Evolutionary conservation across 306 rosid genomes (phyloP).

Genomic region (Rubus idaeus): DNA sequence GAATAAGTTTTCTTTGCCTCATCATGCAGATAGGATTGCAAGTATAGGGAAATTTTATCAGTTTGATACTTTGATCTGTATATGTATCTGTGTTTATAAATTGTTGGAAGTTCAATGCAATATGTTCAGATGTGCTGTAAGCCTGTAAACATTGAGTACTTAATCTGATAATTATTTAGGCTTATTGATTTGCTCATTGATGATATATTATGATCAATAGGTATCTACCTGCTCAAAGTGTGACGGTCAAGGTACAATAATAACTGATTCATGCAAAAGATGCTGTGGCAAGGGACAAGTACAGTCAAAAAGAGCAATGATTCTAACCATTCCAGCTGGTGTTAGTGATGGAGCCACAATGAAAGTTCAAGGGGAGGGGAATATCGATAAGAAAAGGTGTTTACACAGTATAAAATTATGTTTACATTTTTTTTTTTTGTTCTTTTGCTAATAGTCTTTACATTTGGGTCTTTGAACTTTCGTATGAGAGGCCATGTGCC

Average conservation of each 20-base stretch:
- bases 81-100: not conserved
- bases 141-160: not conserved
- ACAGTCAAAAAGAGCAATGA: conserved; percentile 51
- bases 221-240: conserved; percentile 87
- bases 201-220: conserved; percentile 38
- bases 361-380: conserved; percentile 76
- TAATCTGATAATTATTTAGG: not conserved
- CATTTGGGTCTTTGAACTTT: not conserved
- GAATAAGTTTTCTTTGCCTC: not conserved
- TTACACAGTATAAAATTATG: conserved; percentile 5
- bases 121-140: not conserved
- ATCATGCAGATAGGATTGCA: not conserved
- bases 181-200: conserved; percentile 5
- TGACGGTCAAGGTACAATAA: conserved; percentile 70
- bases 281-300: conserved; percentile 73
- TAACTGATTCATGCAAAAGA: conserved; percentile 62
- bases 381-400: conserved; percentile 68
- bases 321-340: conserved; percentile 73
- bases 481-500: not conserved
- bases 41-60: not conserved
- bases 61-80: not conserved
- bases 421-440: not conserved
- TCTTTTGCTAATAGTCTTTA: not conserved
- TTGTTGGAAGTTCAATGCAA: not conserved
- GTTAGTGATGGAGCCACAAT: conserved; percentile 77